phyloP scores from a whole-genome alignment of 192 early-diverging fungal genomes.

The Coemansia brasiliensis region DNA sequence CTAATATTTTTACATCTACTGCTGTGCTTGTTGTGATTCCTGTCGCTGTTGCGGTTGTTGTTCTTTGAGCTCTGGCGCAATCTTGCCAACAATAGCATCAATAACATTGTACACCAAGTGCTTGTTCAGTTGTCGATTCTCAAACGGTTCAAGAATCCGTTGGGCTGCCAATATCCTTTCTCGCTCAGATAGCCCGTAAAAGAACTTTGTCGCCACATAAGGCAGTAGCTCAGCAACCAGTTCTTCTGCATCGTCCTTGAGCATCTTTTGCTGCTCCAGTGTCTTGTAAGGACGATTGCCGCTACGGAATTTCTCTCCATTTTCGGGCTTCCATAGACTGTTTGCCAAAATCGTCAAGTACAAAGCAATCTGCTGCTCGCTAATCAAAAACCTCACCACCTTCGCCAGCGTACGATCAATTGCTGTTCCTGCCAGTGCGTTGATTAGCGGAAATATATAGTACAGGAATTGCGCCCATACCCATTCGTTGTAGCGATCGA shows the following conservation, averaged over 20 bases:
- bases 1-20: not conserved
- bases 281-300: slow-evolving; percentile 48
- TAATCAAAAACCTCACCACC: slow-evolving; percentile 32
- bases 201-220: slow-evolving; percentile 41
- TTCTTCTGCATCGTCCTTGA: slow-evolving; percentile 38
- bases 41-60: slow-evolving; percentile 7
- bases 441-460: slow-evolving; percentile 51
- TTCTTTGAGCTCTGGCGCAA: slow-evolving; percentile 43
- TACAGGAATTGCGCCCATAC: slow-evolving; percentile 53
- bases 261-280: slow-evolving; percentile 45
- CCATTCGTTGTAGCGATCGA: slow-evolving; percentile 53
- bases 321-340: slow-evolving; percentile 47
- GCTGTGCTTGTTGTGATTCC: slow-evolving; percentile 5
- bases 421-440: slow-evolving; percentile 44
- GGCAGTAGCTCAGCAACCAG: slow-evolving; percentile 48
- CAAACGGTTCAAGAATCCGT: slow-evolving; percentile 52
- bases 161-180: slow-evolving; percentile 40
- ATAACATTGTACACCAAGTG: slow-evolving; percentile 50
- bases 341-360: slow-evolving; percentile 30
- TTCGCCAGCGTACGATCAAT: slow-evolving; percentile 51
- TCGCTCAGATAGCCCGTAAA: slow-evolving; percentile 37
- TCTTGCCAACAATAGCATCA: slow-evolving; percentile 49
- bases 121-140: slow-evolving; percentile 55
- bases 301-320: slow-evolving; percentile 34
- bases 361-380: slow-evolving; percentile 44